These are phyloP conservation scores for Dendrobium nobile DNA, from an alignment of 106 monocot genomes.

Conservation along the genomic window DNA sequence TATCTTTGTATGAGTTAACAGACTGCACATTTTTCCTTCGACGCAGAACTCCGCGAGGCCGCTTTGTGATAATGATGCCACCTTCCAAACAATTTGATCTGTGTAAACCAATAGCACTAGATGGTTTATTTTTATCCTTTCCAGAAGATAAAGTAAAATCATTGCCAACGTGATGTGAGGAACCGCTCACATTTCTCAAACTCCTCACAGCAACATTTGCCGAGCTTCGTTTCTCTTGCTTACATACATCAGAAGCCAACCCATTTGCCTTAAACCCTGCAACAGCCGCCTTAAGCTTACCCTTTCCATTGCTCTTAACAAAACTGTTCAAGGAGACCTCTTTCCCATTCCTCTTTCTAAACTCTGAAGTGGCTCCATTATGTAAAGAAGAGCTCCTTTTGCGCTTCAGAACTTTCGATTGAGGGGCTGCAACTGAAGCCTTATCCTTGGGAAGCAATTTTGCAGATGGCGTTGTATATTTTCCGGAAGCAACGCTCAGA, in stretches of 20 bases:
- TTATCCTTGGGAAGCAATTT: neutral
- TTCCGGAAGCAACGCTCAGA: neutral
- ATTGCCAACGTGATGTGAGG: neutral
- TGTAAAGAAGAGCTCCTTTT: neutral
- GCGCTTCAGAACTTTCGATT: neutral
- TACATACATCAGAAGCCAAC: neutral
- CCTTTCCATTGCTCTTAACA: constrained; percentile 1
- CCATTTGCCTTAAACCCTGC: neutral
- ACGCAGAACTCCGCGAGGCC: constrained; percentile 1
- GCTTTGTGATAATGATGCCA: constrained; percentile 2
- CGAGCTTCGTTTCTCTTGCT: neutral
- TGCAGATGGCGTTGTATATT: neutral
- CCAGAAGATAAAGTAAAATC: neutral
- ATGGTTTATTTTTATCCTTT: neutral
- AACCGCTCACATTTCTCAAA: neutral
- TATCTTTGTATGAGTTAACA: neutral
- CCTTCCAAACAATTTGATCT: constrained; percentile 2
- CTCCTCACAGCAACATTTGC: neutral
- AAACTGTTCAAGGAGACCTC: constrained; percentile 5
- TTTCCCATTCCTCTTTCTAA: neutral
- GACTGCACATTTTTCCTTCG: neutral
- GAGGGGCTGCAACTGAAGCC: neutral
- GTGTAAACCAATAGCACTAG: neutral
- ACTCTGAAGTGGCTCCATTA: neutral
- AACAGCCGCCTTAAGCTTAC: neutral